Percentiles rank a stretch among this genome's conserved stretches.
Conservation (phyloP, 2,329 filamentous ascomycete genomes). For the Lecanoromycetidae sp. region DNA sequence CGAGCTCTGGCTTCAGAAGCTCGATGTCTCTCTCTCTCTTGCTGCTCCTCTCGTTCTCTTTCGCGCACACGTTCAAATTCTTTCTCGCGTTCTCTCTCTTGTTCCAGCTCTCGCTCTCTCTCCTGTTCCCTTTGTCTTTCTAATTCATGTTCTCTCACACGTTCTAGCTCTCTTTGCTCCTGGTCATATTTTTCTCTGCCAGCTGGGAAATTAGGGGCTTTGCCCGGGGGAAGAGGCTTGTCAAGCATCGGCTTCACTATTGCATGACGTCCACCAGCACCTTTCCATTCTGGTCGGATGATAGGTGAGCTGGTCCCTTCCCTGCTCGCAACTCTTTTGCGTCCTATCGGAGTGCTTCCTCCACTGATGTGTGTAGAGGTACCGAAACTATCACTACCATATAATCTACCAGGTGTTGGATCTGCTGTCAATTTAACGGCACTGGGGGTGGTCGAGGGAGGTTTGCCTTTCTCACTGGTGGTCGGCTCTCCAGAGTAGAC, state of each 20-base stretch:
- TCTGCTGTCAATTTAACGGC: slow-evolving; percentile 21
- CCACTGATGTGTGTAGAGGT: slow-evolving; percentile 16
- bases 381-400: slow-evolving; percentile 7
- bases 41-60: slow-evolving; percentile 16
- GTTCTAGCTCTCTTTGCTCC: neutral
- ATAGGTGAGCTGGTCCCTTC: slow-evolving; percentile 37
- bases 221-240: slow-evolving; percentile 32
- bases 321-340: slow-evolving; percentile 13
- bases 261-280: slow-evolving; percentile 55
- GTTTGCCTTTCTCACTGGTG: slow-evolving; percentile 42
- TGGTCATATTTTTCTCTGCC: slow-evolving; percentile 19
- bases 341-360: slow-evolving; percentile 14
- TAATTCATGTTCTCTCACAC: too few relatives aligned
- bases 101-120: too few relatives aligned
- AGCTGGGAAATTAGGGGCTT: slow-evolving; percentile 21
- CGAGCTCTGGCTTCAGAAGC: neutral
- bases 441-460: slow-evolving; percentile 46
- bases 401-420: slow-evolving; percentile 4
- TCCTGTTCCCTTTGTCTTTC: too few relatives aligned
- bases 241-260: slow-evolving; percentile 55
- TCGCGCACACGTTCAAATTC: slow-evolving; percentile 11
- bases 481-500: slow-evolving; percentile 55
- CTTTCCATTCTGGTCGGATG: slow-evolving; percentile 50
- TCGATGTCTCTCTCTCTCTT: slow-evolving; percentile 2
- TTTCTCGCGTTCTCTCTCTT: too few relatives aligned